A percentile compares a stretch with the other conserved stretches of the same genome.
phyloP scores from a whole-genome alignment of 768 basidiomycete species.

The Panaeolus papilionaceus region DNA sequence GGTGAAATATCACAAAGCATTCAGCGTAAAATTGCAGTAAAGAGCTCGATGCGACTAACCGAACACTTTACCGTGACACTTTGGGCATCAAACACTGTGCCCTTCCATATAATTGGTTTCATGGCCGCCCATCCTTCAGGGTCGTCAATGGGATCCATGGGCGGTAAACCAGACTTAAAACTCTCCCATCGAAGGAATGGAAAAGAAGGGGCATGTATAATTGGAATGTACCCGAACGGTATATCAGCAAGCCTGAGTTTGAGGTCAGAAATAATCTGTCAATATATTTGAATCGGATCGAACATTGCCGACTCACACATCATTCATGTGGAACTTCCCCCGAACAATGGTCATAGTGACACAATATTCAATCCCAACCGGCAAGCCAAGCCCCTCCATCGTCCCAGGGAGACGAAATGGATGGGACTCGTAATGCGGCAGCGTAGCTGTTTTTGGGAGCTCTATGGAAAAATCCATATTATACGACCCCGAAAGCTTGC shows the following conservation, averaged over 20 bases:
- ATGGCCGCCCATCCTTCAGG: slow-evolving; percentile 46
- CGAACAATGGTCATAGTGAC: slow-evolving; percentile 37
- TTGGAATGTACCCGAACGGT: slow-evolving; percentile 39
- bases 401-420: slow-evolving; percentile 43
- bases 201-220: slow-evolving; percentile 36
- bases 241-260: slow-evolving; percentile 32
- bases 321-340: slow-evolving; percentile 32
- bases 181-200: slow-evolving; percentile 40
- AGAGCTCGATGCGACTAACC: slow-evolving; percentile 31
- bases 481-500: slow-evolving; percentile 33
- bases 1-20: background rate
- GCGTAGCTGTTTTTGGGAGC: slow-evolving; percentile 44
- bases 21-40: no score
- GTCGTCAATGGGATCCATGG: slow-evolving; percentile 43
- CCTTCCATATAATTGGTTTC: slow-evolving; percentile 31
- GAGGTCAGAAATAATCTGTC: slow-evolving; percentile 2
- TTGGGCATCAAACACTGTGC: slow-evolving; percentile 35
- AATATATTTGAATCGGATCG: background rate
- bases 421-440: slow-evolving; percentile 25
- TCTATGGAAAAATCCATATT: slow-evolving; percentile 44
- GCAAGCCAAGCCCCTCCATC: slow-evolving; percentile 42
- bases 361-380: slow-evolving; percentile 45
- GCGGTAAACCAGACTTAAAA: slow-evolving; percentile 38
- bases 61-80: slow-evolving; percentile 36
- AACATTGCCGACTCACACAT: slow-evolving; percentile 32